Evolutionary conservation across 805 yeast species (phyloP), one percentile per base, ranked within the genome.

Genomic region (Cyberlindnera samutprakarnensis): DNA sequence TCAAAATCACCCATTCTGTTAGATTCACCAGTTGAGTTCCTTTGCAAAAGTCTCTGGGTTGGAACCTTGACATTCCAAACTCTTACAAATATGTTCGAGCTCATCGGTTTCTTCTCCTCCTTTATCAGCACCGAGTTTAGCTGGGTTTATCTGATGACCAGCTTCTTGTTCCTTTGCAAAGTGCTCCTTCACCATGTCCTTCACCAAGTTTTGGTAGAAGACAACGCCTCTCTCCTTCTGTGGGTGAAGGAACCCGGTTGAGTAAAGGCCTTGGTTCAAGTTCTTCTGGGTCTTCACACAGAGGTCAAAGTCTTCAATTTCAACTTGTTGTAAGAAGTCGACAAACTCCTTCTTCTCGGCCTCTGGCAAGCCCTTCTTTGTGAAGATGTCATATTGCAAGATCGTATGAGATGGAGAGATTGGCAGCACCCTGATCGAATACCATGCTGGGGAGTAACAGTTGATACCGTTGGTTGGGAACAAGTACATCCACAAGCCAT

Each of bases 401-500:
- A 74, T 57, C 9, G 81, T 74, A 48, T 65, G 72, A 21, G 62
- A 61, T 14, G 78, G 71, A 22, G 66, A 47, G 14, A 70, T 52
- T 20, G 81, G 81, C 37, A 73, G 56, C 4, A 74, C 79, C 44
- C 79, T 60, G 41, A 74, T 73, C 7, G 76, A 66, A 53, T 74
- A 74, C 75, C 78, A 74, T 8, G 79, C 79, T 44, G 80, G 79
- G 0, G 79, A 72, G 47, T 74, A 74, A 46, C 81, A 74, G 54
- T 74, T 74, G 50, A 74, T 53, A 27, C 80, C 80, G 48, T 72
- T 71, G 29, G 65, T 69, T 35, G 81, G 81, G 61, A 62, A 74
- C 38, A 71, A 54, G 51, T 74, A 74, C 37, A 74, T 67, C 80
- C 80, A 74, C 49, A 74, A 59, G 10, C 79, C 80, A 48, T 74